Base-by-base conservation (phyloP, 805 yeast genomes). In the Candida easanensis region DNA sequence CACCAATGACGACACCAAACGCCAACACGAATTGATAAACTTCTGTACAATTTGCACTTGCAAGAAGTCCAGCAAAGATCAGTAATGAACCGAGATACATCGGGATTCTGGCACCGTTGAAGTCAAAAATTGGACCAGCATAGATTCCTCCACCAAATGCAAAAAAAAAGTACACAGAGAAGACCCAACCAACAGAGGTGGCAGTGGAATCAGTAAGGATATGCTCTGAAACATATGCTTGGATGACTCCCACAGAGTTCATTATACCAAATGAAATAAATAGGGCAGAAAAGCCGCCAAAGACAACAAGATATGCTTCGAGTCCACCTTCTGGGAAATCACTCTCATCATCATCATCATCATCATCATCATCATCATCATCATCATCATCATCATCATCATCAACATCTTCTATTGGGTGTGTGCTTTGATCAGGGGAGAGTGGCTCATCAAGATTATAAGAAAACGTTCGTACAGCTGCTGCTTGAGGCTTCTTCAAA, bases 161-260 rank as follows among this genome's bases (percentile, higher is more conserved):
- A 21, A 59, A 50, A 41, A 55, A 61, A 35, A 47, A 51, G 41
- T 50, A 60, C 2, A 59, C 47, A 11, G 63, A 74, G 55, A 84
- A 85, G 44, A 84, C 76, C 93, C 91, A 85, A 1, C 87, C 78
- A 4, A 82, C 68, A 3, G 76, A 60, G 17, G 81, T 68, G 14
- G 78, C 67, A 14, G 73, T 58, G 18, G 69, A 59, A 26, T 68
- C 50, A 6, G 57, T 54, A 44, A 84, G 65, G 47, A 79, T 80
- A 54, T 82, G 74, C 15, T 62, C 60, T 3, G 77, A 63, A 2
- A 84, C 71, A 57, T 79, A 82, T 0, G 86, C 77, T 60, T 84
- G 86, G 31, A 84, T 69, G 1, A 81, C 83, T 42, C 89, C 88
- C 11, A 76, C 70, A 1, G 85, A 64, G 56, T 84, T 84, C 62